These are phyloP conservation scores for Phialophora verrucosa DNA, from an alignment of 2,329 filamentous ascomycete species.

Conservation along the genomic window DNA sequence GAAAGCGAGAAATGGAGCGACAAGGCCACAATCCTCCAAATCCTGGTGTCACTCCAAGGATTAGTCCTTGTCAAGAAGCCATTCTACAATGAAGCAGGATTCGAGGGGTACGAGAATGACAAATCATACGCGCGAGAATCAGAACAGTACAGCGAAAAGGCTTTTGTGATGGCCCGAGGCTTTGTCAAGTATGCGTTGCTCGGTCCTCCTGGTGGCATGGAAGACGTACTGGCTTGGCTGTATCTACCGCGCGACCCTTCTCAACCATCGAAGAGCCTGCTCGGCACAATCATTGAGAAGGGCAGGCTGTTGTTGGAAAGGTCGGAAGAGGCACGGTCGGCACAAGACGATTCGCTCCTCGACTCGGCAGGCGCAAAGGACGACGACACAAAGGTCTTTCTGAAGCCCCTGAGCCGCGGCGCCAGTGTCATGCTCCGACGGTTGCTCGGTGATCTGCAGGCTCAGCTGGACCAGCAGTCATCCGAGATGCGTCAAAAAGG, in stretches of 20 bases:
- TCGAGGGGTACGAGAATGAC: slow-evolving; percentile 57
- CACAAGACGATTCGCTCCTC: slow-evolving; percentile 36
- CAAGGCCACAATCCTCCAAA: slow-evolving; percentile 62
- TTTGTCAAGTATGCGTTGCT: slow-evolving; percentile 58
- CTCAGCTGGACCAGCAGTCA: slow-evolving; percentile 16
- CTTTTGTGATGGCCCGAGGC: slow-evolving; percentile 58
- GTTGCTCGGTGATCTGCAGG: slow-evolving; percentile 41
- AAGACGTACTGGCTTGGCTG: slow-evolving; percentile 59
- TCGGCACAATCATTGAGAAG: slow-evolving; percentile 38
- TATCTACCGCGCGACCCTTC: slow-evolving; percentile 49
- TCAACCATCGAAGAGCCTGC: slow-evolving; percentile 19
- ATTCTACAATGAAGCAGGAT: slow-evolving; percentile 70
- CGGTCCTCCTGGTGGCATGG: slow-evolving; percentile 52
- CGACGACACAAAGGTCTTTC: slow-evolving; percentile 40
- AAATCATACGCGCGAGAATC: slow-evolving; percentile 54
- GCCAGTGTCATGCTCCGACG: slow-evolving; percentile 45
- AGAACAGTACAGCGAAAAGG: slow-evolving; percentile 60
- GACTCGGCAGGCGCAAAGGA: slow-evolving; percentile 34
- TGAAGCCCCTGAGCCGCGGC: slow-evolving; percentile 44
- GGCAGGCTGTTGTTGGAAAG: slow-evolving; percentile 42
- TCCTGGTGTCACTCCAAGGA: slow-evolving; percentile 63
- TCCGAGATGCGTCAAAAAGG: neutral
- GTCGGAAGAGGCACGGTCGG: slow-evolving; percentile 26
- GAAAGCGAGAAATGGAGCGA: slow-evolving; percentile 60
- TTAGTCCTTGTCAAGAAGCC: slow-evolving; percentile 64